Evolutionary conservation across 2,329 filamentous ascomycete species (phyloP).

Genomic region (Cryphonectria japonica): DNA sequence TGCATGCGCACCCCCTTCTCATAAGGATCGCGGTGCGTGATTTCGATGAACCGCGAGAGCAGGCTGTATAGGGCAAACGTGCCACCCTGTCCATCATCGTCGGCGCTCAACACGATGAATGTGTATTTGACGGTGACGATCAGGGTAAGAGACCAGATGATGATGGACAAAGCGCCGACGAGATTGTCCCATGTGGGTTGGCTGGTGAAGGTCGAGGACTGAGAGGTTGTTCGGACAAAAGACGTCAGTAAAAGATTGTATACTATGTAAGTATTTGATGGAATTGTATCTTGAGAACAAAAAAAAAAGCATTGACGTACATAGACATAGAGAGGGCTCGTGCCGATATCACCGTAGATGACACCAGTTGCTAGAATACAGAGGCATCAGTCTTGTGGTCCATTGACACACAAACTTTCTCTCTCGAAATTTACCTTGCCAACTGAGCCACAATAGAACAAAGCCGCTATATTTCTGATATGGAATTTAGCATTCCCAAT

Average conservation of each 20-base stretch:
- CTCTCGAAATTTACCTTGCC: not conserved
- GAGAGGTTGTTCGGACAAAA: too few species aligned
- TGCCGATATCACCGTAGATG: slow-evolving; percentile 71
- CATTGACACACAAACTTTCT: not conserved
- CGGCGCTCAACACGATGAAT: slow-evolving; percentile 66
- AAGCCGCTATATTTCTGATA: slow-evolving; percentile 33
- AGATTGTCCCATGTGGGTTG: slow-evolving; percentile 61
- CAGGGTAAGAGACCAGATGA: slow-evolving; percentile 70
- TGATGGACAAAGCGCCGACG: slow-evolving; percentile 67
- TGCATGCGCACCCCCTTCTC: slow-evolving; percentile 62
- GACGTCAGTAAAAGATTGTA: not conserved
- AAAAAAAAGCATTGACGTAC: not conserved
- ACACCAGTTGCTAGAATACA: slow-evolving; percentile 61
- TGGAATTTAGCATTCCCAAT: not conserved
- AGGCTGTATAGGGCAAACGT: slow-evolving; percentile 71
- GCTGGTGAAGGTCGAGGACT: slow-evolving; percentile 60
- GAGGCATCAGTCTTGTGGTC: slow-evolving; percentile 22
- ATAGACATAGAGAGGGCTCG: slow-evolving; percentile 61
- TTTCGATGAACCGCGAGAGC: slow-evolving; percentile 64
- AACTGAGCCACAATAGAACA: slow-evolving; percentile 30
- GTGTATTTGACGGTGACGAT: slow-evolving; percentile 74
- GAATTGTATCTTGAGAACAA: not conserved
- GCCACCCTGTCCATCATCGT: slow-evolving; percentile 73
- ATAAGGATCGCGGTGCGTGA: slow-evolving; percentile 62
- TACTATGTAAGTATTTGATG: too few species aligned